Evolutionary conservation across 2,329 filamentous ascomycete species (phyloP).

Genomic region (Stagonosporopsis cucurbitacearum): DNA sequence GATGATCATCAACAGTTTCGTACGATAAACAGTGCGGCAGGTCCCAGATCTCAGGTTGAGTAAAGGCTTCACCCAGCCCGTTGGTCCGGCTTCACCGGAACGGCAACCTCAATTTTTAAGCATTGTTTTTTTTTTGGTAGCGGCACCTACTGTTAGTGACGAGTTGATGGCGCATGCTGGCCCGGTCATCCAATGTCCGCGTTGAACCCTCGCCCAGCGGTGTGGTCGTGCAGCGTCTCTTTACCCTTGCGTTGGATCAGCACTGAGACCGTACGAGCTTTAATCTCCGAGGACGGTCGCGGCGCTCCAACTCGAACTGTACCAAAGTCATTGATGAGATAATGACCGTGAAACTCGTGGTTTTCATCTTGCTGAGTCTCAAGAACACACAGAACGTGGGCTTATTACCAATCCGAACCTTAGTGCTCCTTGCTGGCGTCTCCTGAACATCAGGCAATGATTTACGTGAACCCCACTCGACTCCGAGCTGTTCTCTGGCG

Average conservation of each 20-base stretch:
- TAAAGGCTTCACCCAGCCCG: constrained; percentile 7
- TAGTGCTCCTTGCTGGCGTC: neutral
- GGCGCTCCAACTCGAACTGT: neutral
- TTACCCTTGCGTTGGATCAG: constrained; percentile 16
- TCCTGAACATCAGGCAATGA: neutral
- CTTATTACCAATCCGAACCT: neutral
- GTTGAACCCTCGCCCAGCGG: constrained; percentile 8
- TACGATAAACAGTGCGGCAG: neutral
- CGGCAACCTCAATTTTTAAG: neutral
- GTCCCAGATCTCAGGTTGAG: neutral
- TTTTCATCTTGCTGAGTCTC: neutral
- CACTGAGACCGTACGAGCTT: neutral
- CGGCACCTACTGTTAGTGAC: constrained; percentile 7
- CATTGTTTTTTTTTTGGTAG: constrained; percentile 3
- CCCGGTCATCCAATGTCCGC: constrained; percentile 6
- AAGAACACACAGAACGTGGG: neutral
- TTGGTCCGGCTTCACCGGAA: constrained; percentile 11
- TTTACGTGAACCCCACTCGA: constrained; percentile 1
- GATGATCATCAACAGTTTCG: neutral
- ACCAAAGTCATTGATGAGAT: neutral
- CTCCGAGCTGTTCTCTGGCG: neutral
- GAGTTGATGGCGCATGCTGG: constrained; percentile 1
- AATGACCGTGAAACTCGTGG: neutral
- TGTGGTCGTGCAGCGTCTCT: constrained; percentile 11
- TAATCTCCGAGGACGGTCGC: constrained; percentile 10